Base-by-base conservation (phyloP, 176 grass and related monocot genomes). In the Cenchrus fungigraminus region DNA sequence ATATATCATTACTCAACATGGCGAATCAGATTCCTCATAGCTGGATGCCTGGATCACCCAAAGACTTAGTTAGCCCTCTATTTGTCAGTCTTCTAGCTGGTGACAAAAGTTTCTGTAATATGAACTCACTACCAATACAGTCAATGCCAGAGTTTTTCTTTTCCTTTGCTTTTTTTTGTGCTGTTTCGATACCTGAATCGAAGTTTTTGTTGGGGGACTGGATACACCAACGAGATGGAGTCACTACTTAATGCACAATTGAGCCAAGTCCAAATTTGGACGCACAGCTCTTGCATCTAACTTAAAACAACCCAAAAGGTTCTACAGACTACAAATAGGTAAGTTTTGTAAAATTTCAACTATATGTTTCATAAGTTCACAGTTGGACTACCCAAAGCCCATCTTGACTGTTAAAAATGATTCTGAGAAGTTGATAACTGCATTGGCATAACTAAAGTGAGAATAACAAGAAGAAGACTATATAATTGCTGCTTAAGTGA, bases 241-340 rank as follows among this genome's bases (percentile, higher is more conserved):
- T 32, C 31, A 66, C 43, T 29, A 53, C 6, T 9, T 60, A 50
- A 8, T 70, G 34, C 50, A 57, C 32, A 22, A 9, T 16, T 20
- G 22, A 73, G 14, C 20, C 47, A 19, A 31, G 32, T 54, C 6
- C 57, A 71, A 72, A 37, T 53, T 86, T 79, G 45, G 31, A 22
- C 28, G 17, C 57, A 20, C 50, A 81, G 12, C 3, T 66, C 17
- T 46, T 20, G 63, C 5, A 14, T 12, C 8, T 64, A 63, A 60
- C 44, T 83, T 84, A 55, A 73, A 84, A 57, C 72, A 77, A 55
- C 15, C 65, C 31, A 43, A 45, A 57, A 66, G 78, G 49, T 67
- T 67, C 61, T 53, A 13, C 2, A 66, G 40, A 29, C 61, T 53
- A 13, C 2, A 66, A 52, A 29, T 9, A 2, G n/a, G 19, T 44